phyloP scores from a whole-genome alignment of 208 protist species.

The Crithidia mellificae region DNA sequence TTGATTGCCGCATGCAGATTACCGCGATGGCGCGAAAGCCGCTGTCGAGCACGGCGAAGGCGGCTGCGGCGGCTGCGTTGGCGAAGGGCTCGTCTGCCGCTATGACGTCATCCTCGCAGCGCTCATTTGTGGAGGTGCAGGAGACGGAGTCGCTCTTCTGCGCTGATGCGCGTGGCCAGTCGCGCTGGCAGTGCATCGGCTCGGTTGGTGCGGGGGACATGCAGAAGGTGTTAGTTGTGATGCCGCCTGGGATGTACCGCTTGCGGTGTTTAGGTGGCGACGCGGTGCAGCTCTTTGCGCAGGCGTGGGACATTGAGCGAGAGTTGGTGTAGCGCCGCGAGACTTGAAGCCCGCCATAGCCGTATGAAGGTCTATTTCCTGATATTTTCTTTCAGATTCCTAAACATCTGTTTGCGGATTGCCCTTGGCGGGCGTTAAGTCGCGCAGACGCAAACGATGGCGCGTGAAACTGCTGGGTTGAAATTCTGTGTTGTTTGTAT shows the following conservation, averaged over 20 bases:
- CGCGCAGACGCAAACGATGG: too few species aligned
- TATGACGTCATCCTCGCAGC: conserved; percentile 20
- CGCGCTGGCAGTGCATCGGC: conserved; percentile 41
- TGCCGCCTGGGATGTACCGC: conserved; percentile 70
- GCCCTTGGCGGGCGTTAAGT: too few species aligned
- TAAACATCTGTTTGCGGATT: not conserved
- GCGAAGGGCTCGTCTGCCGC: conserved; percentile 7
- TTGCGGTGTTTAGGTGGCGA: conserved; percentile 51
- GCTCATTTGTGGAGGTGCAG: conserved; percentile 40
- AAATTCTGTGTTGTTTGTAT: too few species aligned
- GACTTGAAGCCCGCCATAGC: too few species aligned
- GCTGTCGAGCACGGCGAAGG: conserved; percentile 3
- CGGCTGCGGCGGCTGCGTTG: not conserved
- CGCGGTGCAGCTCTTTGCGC: conserved; percentile 71
- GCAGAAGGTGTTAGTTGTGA: conserved; percentile 46
- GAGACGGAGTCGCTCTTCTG: conserved; percentile 29
- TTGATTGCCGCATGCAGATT: conserved; percentile 77
- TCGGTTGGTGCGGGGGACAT: conserved; percentile 35
- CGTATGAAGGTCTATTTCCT: not conserved
- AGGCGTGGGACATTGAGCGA: conserved; percentile 80
- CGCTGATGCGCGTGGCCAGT: not conserved
- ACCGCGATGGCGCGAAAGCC: conserved; percentile 48
- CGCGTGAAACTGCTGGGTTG: not conserved
- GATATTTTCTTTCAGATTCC: not conserved
- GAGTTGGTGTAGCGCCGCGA: conserved; percentile 66